These are phyloP conservation scores for Petrea volubilis DNA, from an alignment of 257 asterid species.

Conservation along the genomic window DNA sequence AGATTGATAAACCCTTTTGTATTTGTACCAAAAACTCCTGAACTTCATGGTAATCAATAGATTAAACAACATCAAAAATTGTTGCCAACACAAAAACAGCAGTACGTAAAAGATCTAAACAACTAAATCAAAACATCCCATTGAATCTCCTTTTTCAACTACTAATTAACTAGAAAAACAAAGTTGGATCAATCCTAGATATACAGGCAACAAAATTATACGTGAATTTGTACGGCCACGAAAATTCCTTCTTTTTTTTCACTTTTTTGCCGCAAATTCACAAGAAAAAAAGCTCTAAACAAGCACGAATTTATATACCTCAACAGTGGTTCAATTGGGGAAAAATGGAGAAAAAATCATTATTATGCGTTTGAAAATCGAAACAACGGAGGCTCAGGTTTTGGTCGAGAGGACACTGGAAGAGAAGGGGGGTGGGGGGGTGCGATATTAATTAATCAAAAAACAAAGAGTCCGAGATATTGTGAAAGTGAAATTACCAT, in stretches of 20 bases:
- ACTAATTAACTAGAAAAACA: not conserved
- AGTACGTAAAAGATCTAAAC: not conserved
- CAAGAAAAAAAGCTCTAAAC: not conserved
- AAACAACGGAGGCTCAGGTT: not conserved
- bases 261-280: not conserved
- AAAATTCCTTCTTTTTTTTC: not conserved
- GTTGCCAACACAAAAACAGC: not conserved
- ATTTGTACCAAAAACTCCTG: not conserved
- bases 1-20: not conserved
- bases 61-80: not conserved
- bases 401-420: not conserved
- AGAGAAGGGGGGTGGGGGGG: not conserved
- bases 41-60: not conserved
- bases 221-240: not conserved
- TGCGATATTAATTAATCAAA: not conserved
- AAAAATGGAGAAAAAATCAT: not conserved
- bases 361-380: constrained; percentile 10
- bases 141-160: not conserved
- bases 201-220: not conserved
- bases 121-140: not conserved
- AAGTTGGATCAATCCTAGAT: not conserved
- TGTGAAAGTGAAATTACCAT: not conserved
- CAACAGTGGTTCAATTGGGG: not conserved
- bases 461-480: not conserved
- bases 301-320: not conserved